Percentiles rank a stretch among this genome's conserved stretches.
phyloP scores from a whole-genome alignment of 2,329 filamentous ascomycete species.

The Plectosphaerella sp. region DNA sequence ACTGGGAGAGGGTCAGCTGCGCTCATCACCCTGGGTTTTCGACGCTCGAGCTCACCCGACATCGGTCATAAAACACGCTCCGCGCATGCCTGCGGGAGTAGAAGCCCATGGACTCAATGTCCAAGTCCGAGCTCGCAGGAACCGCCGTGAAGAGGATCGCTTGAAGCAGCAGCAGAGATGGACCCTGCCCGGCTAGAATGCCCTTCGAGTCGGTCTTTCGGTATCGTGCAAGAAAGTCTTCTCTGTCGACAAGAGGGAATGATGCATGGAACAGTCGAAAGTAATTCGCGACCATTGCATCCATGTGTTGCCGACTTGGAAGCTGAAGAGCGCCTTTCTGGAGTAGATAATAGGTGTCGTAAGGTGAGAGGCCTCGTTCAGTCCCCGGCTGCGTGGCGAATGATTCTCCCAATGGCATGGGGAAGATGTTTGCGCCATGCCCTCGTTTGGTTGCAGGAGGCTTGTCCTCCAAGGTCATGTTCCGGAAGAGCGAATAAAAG shows the following conservation, averaged over 20 bases:
- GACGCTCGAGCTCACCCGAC: slow-evolving; percentile 2
- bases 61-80: slow-evolving; percentile 7
- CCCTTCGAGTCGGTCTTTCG: background rate
- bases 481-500: slow-evolving; percentile 9
- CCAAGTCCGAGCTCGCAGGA: background rate
- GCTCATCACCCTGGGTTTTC: background rate
- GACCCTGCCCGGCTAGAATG: background rate
- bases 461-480: slow-evolving; percentile 1
- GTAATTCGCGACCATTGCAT: slow-evolving; percentile 11
- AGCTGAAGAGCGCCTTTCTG: slow-evolving; percentile 11
- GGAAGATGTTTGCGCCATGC: background rate
- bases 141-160: background rate
- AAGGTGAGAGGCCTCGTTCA: background rate
- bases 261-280: slow-evolving; percentile 14
- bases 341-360: slow-evolving; percentile 12
- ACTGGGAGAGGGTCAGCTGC: slow-evolving; percentile 2
- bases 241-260: slow-evolving; percentile 13
- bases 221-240: slow-evolving; percentile 8
- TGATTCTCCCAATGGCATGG: background rate
- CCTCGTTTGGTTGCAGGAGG: background rate
- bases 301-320: slow-evolving; percentile 8
- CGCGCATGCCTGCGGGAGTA: slow-evolving; percentile 8
- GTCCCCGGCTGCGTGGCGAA: background rate
- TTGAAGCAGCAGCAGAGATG: background rate
- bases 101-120: slow-evolving; percentile 4